These are phyloP conservation scores for Akebia trifoliata DNA, from an alignment of 164 flowering plant species.

Conservation along the genomic window DNA sequence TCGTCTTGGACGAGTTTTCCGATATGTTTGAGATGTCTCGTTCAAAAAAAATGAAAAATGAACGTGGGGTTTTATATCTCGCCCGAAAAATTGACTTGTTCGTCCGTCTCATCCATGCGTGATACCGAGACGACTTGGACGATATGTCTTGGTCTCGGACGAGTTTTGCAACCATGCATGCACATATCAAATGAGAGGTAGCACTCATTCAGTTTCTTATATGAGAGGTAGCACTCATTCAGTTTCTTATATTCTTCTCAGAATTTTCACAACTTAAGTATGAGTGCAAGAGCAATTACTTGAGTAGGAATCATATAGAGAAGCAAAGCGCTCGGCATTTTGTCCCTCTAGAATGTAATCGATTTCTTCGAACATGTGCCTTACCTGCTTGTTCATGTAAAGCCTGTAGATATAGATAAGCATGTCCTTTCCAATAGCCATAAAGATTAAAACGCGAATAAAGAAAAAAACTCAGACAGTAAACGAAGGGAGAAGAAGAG, in stretches of 20 bases:
- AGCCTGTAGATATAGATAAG: conserved; percentile 29
- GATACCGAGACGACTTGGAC: too few relatives aligned
- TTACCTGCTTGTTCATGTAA: conserved; percentile 66
- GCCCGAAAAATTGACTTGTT: too few relatives aligned
- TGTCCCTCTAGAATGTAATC: conserved; percentile 85
- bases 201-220: too few relatives aligned
- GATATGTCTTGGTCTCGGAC: too few relatives aligned
- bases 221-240: too few relatives aligned
- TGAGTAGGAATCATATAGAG: conserved; percentile 53
- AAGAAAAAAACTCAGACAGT: neutral
- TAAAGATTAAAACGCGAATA: neutral
- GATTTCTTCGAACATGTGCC: conserved; percentile 99
- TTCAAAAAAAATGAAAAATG: too few relatives aligned
- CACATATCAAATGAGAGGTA: too few relatives aligned
- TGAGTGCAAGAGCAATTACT: conserved; percentile 32
- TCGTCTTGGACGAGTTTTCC: too few relatives aligned
- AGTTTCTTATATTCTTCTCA: neutral
- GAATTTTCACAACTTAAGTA: neutral
- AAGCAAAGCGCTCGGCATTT: conserved; percentile 96
- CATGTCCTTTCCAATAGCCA: conserved; percentile 16
- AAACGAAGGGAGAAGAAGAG: neutral
- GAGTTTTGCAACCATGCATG: too few relatives aligned
- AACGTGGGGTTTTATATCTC: too few relatives aligned
- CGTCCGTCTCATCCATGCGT: too few relatives aligned
- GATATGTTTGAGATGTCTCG: too few relatives aligned